Conservation (phyloP, 2,329 filamentous ascomycete species). For the Aspergillus phoenicis region DNA sequence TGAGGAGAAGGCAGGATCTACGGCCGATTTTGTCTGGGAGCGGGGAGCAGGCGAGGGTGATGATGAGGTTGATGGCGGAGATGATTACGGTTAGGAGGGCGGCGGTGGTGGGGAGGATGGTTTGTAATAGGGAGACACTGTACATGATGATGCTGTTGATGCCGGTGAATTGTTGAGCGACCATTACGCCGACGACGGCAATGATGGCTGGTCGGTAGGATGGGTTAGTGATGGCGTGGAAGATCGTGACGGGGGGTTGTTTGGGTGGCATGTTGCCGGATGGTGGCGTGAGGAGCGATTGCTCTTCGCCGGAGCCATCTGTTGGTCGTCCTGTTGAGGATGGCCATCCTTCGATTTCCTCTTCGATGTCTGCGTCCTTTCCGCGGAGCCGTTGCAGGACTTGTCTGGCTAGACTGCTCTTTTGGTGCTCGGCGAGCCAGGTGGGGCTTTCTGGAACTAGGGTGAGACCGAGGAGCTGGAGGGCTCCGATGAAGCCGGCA, state of each 20-base stretch:
- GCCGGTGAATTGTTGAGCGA: slow-evolving; percentile 86
- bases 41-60: slow-evolving; percentile 78
- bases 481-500: slow-evolving; percentile 67
- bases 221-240: slow-evolving; percentile 65
- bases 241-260: slow-evolving; percentile 68
- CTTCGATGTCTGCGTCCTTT: slow-evolving; percentile 65
- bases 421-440: slow-evolving; percentile 73
- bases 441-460: slow-evolving; percentile 84
- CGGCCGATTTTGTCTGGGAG: slow-evolving; percentile 85
- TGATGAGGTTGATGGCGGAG: slow-evolving; percentile 80
- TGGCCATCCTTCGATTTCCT: slow-evolving; percentile 67
- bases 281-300: slow-evolving; percentile 61
- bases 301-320: slow-evolving; percentile 61
- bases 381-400: slow-evolving; percentile 78
- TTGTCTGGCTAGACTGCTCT: slow-evolving; percentile 62
- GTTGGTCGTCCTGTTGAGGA: slow-evolving; percentile 39
- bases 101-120: slow-evolving; percentile 78
- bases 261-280: slow-evolving; percentile 68
- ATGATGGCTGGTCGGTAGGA: slow-evolving; percentile 73
- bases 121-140: slow-evolving; percentile 83
- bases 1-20: slow-evolving; percentile 80
- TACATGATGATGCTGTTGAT: slow-evolving; percentile 99
- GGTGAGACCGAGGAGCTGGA: slow-evolving; percentile 71
- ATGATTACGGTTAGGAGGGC: slow-evolving; percentile 84
- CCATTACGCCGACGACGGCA: slow-evolving; percentile 87